phyloP scores from a whole-genome alignment of 2,329 filamentous ascomycete species.

The Lachnellula occidentalis region DNA sequence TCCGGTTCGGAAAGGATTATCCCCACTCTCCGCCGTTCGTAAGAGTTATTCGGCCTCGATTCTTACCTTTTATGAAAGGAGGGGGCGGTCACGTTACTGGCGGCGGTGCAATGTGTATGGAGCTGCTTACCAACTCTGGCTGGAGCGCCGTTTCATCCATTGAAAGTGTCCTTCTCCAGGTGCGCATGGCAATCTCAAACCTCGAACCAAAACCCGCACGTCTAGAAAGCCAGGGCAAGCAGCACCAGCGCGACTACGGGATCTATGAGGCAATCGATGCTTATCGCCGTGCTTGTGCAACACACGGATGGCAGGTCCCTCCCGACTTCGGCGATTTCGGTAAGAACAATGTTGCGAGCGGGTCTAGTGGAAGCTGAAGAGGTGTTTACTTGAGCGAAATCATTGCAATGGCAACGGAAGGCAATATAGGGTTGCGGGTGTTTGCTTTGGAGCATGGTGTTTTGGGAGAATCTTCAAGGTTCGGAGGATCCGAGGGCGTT shows the following conservation, averaged over 20 bases:
- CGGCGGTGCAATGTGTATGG: constrained; percentile 80
- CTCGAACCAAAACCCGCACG: constrained; percentile 66
- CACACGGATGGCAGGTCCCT: constrained; percentile 71
- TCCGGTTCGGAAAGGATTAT: constrained; percentile 72
- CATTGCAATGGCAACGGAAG: neutral
- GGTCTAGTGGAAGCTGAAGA: neutral
- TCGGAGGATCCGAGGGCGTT: neutral
- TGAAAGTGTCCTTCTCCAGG: constrained; percentile 74
- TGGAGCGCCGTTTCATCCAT: constrained; percentile 72
- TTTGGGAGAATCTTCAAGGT: neutral
- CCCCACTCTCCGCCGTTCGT: constrained; percentile 80
- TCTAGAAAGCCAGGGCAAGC: constrained; percentile 38
- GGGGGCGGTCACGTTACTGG: constrained; percentile 82
- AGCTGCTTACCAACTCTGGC: constrained; percentile 75
- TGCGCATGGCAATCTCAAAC: constrained; percentile 69
- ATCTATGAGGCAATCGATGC: constrained; percentile 68
- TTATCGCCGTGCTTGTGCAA: constrained; percentile 60
- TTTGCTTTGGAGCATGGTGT: neutral
- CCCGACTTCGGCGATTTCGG: constrained; percentile 44
- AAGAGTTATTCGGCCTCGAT: constrained; percentile 74
- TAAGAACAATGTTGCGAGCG: neutral
- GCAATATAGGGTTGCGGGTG: neutral
- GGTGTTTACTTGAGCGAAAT: neutral
- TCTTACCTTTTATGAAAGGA: constrained; percentile 63
- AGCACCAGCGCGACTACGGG: constrained; percentile 48